phyloP scores from a whole-genome alignment of 176 grass and related monocot species.

The Oryza meyeriana region DNA sequence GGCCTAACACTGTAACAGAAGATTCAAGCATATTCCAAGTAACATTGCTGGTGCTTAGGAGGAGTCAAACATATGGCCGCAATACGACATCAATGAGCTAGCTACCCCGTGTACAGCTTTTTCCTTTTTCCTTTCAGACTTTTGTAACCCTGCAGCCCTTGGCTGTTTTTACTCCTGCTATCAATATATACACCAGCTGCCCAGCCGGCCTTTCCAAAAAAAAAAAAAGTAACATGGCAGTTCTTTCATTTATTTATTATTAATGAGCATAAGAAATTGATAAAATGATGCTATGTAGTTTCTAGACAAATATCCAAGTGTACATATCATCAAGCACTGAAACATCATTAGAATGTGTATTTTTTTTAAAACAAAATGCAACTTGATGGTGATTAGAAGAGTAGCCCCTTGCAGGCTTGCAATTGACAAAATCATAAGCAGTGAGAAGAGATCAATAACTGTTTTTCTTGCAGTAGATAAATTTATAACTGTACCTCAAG shows the following conservation, averaged over 20 bases:
- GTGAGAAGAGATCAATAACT: not conserved
- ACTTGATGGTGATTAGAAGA: not conserved
- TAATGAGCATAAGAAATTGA: not conserved
- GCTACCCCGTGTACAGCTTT: no score
- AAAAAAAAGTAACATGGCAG: not conserved
- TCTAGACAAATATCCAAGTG: conserved; percentile 12
- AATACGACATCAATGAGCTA: no score
- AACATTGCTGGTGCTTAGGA: no score
- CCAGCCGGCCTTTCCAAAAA: no score
- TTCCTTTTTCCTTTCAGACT: no score
- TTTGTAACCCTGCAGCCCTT: no score
- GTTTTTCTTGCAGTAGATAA: not conserved
- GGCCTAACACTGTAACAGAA: not conserved
- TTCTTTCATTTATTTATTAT: not conserved
- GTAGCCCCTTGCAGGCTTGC: not conserved
- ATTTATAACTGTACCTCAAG: conserved; percentile 67
- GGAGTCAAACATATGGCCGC: no score
- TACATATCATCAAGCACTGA: not conserved
- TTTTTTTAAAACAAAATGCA: conserved; percentile 1
- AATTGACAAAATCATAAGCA: not conserved
- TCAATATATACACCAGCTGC: no score
- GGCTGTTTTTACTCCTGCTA: no score
- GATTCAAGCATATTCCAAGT: not conserved
- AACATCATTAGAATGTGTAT: conserved; percentile 11
- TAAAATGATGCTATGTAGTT: not conserved